A percentile compares a stretch with the other conserved stretches of the same genome.
These are phyloP conservation scores for Ophiocordyceps unilateralis DNA, from an alignment of 2,329 filamentous ascomycete species.

Conservation along the genomic window DNA sequence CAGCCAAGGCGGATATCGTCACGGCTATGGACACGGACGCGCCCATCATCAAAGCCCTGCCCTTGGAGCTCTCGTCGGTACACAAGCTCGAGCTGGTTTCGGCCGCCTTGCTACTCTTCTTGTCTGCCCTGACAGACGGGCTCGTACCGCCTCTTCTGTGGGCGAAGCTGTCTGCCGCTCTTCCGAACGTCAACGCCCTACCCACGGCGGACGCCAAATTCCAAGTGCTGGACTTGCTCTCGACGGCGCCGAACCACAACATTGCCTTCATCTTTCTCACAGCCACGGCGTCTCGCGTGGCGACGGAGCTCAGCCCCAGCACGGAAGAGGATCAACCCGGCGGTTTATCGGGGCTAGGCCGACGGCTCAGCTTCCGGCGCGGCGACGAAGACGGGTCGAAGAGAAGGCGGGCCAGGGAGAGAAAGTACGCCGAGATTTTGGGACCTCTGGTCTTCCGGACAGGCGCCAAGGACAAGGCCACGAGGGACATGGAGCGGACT, in stretches of 20 bases:
- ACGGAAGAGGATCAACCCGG: constrained; percentile 10
- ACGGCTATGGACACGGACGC: constrained; percentile 59
- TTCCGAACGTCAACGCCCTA: constrained; percentile 22
- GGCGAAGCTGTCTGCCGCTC: constrained; percentile 44
- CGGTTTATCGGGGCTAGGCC: constrained; percentile 15
- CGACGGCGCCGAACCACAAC: constrained; percentile 58
- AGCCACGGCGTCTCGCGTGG: constrained; percentile 47
- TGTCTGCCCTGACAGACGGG: constrained; percentile 60
- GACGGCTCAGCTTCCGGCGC: constrained; percentile 29
- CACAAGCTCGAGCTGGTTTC: constrained; percentile 60
- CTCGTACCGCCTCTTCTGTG: constrained; percentile 57
- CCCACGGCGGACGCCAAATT: constrained; percentile 25
- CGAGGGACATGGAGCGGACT: constrained; percentile 46
- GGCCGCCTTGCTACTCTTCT: constrained; percentile 56
- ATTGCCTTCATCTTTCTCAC: constrained; percentile 81
- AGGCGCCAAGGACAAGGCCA: constrained; percentile 35
- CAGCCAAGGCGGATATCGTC: constrained; percentile 22
- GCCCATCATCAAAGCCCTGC: constrained; percentile 42
- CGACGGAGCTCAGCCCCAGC: constrained; percentile 27
- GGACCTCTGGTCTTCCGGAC: constrained; percentile 42
- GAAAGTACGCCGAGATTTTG: constrained; percentile 47
- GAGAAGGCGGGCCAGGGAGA: constrained; percentile 41
- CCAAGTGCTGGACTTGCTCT: constrained; percentile 54
- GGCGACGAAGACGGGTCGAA: constrained; percentile 13
- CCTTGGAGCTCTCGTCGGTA: constrained; percentile 42